These are phyloP conservation scores for Oryza nivara DNA, from an alignment of 176 grass and related monocot genomes.

Conservation along the genomic window DNA sequence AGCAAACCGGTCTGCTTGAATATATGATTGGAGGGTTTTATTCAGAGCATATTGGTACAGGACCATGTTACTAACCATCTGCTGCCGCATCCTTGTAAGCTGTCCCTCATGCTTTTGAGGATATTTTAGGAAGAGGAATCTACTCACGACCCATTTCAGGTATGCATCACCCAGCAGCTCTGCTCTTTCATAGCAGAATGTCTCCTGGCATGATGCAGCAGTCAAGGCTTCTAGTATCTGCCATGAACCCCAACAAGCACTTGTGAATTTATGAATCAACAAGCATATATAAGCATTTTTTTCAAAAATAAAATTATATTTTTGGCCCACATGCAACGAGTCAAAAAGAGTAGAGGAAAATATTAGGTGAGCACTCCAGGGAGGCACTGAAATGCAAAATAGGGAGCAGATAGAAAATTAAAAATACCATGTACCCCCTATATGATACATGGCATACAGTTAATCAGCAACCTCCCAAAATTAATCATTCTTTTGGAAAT, in stretches of 20 bases:
- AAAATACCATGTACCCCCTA: neutral
- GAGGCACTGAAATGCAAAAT: slow-evolving; percentile 9
- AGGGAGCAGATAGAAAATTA: neutral
- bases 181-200: slow-evolving; percentile 98
- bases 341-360: neutral
- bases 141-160: slow-evolving; percentile 99
- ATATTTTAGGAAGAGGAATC: slow-evolving; percentile 97
- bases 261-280: slow-evolving; percentile 1
- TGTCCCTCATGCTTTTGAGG: slow-evolving; percentile 99
- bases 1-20: slow-evolving; percentile 96
- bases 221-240: slow-evolving; percentile 99
- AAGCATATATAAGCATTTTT: slow-evolving; percentile 4
- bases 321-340: slow-evolving; percentile 8
- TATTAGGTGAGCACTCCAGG: neutral
- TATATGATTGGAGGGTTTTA: slow-evolving; percentile 94
- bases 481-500: neutral
- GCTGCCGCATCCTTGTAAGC: slow-evolving; percentile 94
- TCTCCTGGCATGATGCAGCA: slow-evolving; percentile 99
- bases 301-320: slow-evolving; percentile 7
- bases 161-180: slow-evolving; percentile 97
- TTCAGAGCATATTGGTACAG: slow-evolving; percentile 88
- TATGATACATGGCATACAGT: slow-evolving; percentile 5
- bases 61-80: slow-evolving; percentile 99
- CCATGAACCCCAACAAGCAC: slow-evolving; percentile 32
- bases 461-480: neutral